These are phyloP conservation scores for Rhodamnia rubescens DNA, from an alignment of 345 rosid genomes.

Conservation along the genomic window DNA sequence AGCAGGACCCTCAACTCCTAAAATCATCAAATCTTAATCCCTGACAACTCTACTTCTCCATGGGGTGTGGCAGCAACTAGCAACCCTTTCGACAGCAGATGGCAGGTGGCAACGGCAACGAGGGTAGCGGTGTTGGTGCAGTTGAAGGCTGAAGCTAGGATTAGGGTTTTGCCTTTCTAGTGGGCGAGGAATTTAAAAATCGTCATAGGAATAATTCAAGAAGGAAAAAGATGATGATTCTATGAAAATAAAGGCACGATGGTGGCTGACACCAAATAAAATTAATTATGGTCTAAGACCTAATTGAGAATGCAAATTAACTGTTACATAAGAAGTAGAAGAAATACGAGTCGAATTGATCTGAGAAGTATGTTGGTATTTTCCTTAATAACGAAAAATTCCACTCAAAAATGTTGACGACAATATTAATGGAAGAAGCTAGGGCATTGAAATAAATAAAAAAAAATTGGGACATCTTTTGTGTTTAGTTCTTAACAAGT, in stretches of 20 bases:
- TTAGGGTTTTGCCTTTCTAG: background rate
- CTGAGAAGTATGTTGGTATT: background rate
- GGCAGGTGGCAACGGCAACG: background rate
- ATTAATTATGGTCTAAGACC: background rate
- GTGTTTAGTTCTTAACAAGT: background rate
- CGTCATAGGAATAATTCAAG: background rate
- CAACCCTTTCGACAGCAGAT: background rate
- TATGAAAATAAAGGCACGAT: background rate
- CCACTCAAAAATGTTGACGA: background rate
- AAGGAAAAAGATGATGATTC: background rate
- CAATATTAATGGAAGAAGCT: background rate
- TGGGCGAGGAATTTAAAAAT: background rate
- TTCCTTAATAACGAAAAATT: too few species aligned
- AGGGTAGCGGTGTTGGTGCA: background rate
- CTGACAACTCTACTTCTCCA: background rate
- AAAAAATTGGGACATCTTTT: background rate
- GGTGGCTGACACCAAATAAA: background rate
- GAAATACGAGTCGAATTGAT: background rate
- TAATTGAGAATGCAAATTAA: background rate
- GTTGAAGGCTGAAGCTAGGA: background rate
- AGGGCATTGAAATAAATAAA: background rate
- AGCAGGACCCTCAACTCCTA: background rate
- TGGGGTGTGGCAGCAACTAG: background rate
- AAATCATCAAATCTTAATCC: background rate
- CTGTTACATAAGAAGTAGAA: background rate